A percentile compares a stretch with the other conserved stretches of the same genome.
phyloP scores from a whole-genome alignment of 306 rosid genomes.

The Arachis stenosperma region DNA sequence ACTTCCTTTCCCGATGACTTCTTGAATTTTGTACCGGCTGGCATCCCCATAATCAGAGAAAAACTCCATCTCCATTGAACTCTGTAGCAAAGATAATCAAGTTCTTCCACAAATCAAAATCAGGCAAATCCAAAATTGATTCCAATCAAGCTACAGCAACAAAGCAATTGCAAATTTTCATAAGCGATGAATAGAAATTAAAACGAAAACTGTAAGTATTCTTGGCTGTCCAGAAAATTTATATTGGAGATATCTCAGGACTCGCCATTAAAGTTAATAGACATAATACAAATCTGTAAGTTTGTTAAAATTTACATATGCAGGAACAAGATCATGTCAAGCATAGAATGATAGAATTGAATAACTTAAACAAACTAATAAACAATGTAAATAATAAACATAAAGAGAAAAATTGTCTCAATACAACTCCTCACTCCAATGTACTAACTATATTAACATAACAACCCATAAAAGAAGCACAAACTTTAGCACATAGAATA shows the following conservation, averaged over 20 bases:
- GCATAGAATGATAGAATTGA: slow-evolving; percentile 34
- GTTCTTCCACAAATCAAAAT: slow-evolving; percentile 29
- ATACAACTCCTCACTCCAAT: slow-evolving; percentile 16
- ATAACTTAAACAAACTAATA: slow-evolving; percentile 31
- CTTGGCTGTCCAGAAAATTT: background rate
- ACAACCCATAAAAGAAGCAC: background rate
- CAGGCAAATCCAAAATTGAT: slow-evolving; percentile 19
- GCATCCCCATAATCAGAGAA: slow-evolving; percentile 94
- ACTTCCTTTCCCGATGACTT: slow-evolving; percentile 94
- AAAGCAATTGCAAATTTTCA: slow-evolving; percentile 10
- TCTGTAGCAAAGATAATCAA: slow-evolving; percentile 54
- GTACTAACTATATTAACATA: background rate
- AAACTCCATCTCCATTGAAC: slow-evolving; percentile 78
- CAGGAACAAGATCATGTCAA: slow-evolving; percentile 10
- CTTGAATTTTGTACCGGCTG: slow-evolving; percentile 85
- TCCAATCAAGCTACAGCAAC: slow-evolving; percentile 31
- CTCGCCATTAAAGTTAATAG: slow-evolving; percentile 20
- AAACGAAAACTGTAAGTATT: background rate
- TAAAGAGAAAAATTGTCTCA: slow-evolving; percentile 15
- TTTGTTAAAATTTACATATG: slow-evolving; percentile 4
- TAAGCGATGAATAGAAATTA: background rate
- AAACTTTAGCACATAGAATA: slow-evolving; percentile 11
- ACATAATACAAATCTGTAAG: background rate
- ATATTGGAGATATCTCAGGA: slow-evolving; percentile 2
- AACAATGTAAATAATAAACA: slow-evolving; percentile 11